A percentile compares a stretch with the other conserved stretches of the same genome.
Conservation (phyloP, 2,329 filamentous ascomycete genomes). For the Pseudocercospora pini-densiflorae region DNA sequence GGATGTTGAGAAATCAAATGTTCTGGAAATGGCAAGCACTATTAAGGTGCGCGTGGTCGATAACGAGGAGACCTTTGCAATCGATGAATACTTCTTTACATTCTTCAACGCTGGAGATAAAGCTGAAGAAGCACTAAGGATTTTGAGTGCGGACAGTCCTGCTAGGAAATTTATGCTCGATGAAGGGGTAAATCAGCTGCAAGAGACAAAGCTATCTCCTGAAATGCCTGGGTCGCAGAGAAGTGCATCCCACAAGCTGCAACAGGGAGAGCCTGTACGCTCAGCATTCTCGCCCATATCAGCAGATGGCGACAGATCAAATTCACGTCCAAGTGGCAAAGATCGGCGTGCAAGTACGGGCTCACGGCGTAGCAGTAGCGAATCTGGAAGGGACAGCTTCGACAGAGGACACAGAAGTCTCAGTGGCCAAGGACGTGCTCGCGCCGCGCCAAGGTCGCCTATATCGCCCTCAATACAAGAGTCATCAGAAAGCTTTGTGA, state of each 20-base stretch:
- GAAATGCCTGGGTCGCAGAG: slow-evolving; percentile 6
- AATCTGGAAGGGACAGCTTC: slow-evolving; percentile 41
- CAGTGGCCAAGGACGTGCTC: slow-evolving; percentile 61
- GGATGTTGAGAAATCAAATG: slow-evolving; percentile 88
- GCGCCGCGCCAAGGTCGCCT: slow-evolving; percentile 54
- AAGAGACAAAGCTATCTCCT: slow-evolving; percentile 9
- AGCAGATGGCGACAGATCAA: slow-evolving; percentile 41
- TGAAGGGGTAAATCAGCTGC: slow-evolving; percentile 12
- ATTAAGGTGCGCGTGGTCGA: slow-evolving; percentile 93
- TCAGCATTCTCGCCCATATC: slow-evolving; percentile 51
- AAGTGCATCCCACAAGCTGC: slow-evolving; percentile 20
- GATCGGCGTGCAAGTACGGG: slow-evolving; percentile 48
- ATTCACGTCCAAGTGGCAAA: slow-evolving; percentile 49
- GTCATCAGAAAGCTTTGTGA: slow-evolving; percentile 73
- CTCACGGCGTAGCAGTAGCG: slow-evolving; percentile 39
- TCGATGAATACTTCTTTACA: slow-evolving; percentile 98
- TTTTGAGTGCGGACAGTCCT: slow-evolving; percentile 71
- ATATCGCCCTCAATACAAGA: slow-evolving; percentile 59
- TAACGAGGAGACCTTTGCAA: slow-evolving; percentile 90
- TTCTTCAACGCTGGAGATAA: slow-evolving; percentile 89
- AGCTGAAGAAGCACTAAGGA: slow-evolving; percentile 64
- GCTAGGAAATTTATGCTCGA: slow-evolving; percentile 24
- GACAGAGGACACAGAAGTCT: slow-evolving; percentile 61
- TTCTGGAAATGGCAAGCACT: slow-evolving; percentile 90
- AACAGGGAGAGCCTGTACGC: slow-evolving; percentile 44